Conservation (phyloP, 2,329 filamentous ascomycete species). For the Celoporthe dispersa region DNA sequence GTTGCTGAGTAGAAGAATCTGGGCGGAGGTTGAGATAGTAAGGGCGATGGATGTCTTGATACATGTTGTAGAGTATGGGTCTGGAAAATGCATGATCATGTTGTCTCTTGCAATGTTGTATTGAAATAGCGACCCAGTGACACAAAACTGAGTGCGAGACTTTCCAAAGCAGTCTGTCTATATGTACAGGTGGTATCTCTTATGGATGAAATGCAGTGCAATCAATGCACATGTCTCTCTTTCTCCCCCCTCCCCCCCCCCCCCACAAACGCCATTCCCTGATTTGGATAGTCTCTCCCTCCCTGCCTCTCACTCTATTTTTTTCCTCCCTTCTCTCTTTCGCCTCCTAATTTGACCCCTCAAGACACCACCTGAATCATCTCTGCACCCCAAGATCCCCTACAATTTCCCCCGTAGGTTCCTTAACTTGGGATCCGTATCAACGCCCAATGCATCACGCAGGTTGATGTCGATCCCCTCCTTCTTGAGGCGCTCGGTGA, state of each 20-base stretch:
- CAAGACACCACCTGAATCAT: neutral
- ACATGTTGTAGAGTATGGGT: neutral
- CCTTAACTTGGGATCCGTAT: constrained; percentile 30
- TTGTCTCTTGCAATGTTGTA: neutral
- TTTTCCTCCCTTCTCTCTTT: neutral
- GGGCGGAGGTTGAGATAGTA: neutral
- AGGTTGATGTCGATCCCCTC: constrained; percentile 31
- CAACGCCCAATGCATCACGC: constrained; percentile 29
- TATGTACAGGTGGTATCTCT: neutral
- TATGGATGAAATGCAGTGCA: neutral
- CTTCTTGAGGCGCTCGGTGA: constrained; percentile 29
- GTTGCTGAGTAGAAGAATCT: constrained; percentile 75
- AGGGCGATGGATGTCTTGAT: constrained; percentile 1
- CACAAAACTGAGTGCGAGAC: neutral
- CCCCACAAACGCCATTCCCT: neutral
- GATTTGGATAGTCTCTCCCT: neutral
- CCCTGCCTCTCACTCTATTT: no score
- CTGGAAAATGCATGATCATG: constrained; percentile 10
- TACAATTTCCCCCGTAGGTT: constrained; percentile 29
- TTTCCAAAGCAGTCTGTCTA: neutral
- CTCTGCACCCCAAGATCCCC: neutral
- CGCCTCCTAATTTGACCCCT: neutral
- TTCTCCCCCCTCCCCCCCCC: no score
- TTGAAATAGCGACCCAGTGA: neutral
- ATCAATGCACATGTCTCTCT: no score